phyloP scores from a whole-genome alignment of 257 asterid species.

The Cynanchum wilfordii region DNA sequence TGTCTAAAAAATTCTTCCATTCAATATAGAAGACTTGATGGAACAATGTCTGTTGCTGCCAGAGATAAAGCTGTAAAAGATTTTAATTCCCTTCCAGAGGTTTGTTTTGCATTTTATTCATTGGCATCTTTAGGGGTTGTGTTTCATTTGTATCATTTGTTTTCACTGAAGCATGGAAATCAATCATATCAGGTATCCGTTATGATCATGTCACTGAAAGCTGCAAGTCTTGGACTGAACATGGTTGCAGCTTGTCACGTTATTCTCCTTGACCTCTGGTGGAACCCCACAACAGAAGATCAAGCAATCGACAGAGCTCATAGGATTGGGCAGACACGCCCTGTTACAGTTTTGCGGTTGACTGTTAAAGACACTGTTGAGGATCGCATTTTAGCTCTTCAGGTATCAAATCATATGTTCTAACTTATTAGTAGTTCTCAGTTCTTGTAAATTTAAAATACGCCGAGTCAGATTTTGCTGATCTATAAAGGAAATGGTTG shows the following conservation, averaged over 20 bases:
- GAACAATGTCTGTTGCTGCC: conserved; percentile 86
- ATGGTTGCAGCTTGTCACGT: conserved; percentile 97
- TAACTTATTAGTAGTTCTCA: background rate
- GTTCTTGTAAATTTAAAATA: background rate
- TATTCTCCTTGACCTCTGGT: conserved; percentile 93
- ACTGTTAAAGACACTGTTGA: conserved; percentile 95
- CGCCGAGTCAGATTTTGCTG: background rate
- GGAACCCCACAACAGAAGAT: conserved; percentile 99
- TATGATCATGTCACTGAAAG: conserved; percentile 93
- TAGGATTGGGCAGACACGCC: conserved; percentile 93
- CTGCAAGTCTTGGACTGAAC: conserved; percentile 97
- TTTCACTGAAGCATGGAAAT: conserved; percentile 3
- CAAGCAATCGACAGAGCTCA: conserved; percentile 98
- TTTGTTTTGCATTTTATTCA: conserved; percentile 24
- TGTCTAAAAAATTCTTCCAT: conserved; percentile 56
- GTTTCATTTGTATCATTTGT: conserved; percentile 7
- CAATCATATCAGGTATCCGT: conserved; percentile 60
- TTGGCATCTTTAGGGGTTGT: conserved; percentile 12
- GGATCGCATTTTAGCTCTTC: conserved; percentile 94
- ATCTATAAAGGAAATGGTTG: background rate
- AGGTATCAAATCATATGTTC: conserved; percentile 40
- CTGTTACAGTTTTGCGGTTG: conserved; percentile 83
- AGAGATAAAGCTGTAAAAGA: conserved; percentile 95
- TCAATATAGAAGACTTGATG: conserved; percentile 91
- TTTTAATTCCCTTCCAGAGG: conserved; percentile 87